Evolutionary conservation across 1,139 yeast genomes (phyloP), one percentile per base, ranked within the genome.

Genomic region (Candida anutae): DNA sequence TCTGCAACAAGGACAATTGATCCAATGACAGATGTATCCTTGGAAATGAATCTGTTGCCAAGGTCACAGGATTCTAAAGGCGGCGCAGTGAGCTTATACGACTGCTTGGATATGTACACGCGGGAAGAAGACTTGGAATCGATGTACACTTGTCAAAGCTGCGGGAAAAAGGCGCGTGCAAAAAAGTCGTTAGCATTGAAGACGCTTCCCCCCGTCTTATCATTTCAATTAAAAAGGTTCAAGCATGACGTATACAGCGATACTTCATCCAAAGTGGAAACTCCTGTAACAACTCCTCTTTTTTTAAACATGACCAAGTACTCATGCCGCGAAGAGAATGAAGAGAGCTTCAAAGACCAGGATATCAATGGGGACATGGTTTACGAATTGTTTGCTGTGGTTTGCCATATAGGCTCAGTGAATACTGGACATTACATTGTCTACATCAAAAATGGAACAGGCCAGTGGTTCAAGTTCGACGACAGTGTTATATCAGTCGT

Each of bases 371-470:
- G 50, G 4, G 46, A 48, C 28, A 55, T 74, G 22, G 53, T 70
- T 2, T 88, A 81, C 53, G 95, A 88, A 51, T 63, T 90, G 25
- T 84, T 78, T 55, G 95, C 93, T 1, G 74, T 87, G 22, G 79
- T 90, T 8, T 77, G 88, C 44, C 98, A 90, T 50, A 77, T 77
- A 25, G 98, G 98, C 1, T 77, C 90, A 15, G 93, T 88, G 5
- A 84, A 85, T 48, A 90, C 96, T 2, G 98, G 98, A 9, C 98
- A 90, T 54, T 90, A 90, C 50, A 71, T 88, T 12, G 82, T 93
- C 14, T 70, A 79, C 42, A 69, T 83, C 37, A 88, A 87, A 48
- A 74, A 69, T 38, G 63, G 74, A 13, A 69, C 72, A 25, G 87
- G 88, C 12, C 58, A 69, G 45, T 90, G 98, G 98, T 80, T 80